Percentiles rank a stretch among this genome's conserved stretches.
These are phyloP conservation scores for Penicillium sp. DNA, from an alignment of 2,329 filamentous ascomycete genomes.

Conservation along the genomic window DNA sequence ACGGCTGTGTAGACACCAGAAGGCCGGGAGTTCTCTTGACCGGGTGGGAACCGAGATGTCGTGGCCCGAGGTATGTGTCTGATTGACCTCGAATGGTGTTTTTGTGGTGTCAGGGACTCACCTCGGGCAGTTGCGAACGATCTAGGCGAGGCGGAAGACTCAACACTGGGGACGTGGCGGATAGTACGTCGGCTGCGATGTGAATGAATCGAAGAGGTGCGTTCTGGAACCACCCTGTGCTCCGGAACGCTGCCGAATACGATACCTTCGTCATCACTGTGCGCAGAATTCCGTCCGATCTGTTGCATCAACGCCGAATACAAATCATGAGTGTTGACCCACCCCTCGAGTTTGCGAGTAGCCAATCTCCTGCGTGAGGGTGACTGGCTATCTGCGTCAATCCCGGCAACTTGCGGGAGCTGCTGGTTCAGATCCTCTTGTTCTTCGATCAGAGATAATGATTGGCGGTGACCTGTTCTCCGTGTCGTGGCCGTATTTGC, in stretches of 20 bases:
- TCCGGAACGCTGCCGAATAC: slow-evolving; percentile 32
- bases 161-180: slow-evolving; percentile 32
- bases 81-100: slow-evolving; percentile 4
- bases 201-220: slow-evolving; percentile 26
- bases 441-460: slow-evolving; percentile 47
- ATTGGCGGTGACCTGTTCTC: slow-evolving; percentile 34
- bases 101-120: slow-evolving; percentile 23
- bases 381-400: neutral
- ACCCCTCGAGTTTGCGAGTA: slow-evolving; percentile 20
- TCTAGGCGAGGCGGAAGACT: slow-evolving; percentile 28
- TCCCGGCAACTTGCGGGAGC: slow-evolving; percentile 4
- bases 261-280: slow-evolving; percentile 24
- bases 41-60: neutral
- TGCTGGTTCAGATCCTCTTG: slow-evolving; percentile 30
- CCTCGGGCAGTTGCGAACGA: slow-evolving; percentile 34
- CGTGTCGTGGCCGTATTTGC: slow-evolving; percentile 40
- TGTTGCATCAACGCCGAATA: slow-evolving; percentile 46
- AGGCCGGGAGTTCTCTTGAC: slow-evolving; percentile 3
- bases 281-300: slow-evolving; percentile 29
- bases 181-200: slow-evolving; percentile 29
- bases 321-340: slow-evolving; percentile 40
- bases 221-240: slow-evolving; percentile 31
- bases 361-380: slow-evolving; percentile 17
- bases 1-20: neutral
- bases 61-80: slow-evolving; percentile 3